Evolutionary conservation across 83 land plant species (phyloP).

Genomic region (Picea abies): DNA sequence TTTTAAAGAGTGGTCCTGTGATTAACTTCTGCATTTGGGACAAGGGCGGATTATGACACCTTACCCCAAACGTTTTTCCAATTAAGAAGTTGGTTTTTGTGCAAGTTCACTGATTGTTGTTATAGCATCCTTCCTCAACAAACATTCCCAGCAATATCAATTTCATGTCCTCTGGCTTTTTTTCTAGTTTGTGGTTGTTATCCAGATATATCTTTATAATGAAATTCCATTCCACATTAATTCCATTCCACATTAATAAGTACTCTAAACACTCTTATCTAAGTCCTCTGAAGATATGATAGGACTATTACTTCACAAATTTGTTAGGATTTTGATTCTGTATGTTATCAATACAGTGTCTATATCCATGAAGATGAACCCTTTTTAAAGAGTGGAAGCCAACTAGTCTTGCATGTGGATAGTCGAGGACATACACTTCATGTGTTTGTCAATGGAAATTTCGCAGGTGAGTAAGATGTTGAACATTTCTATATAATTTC

Average conservation of each 20-base stretch:
- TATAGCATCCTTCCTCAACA: too few species aligned
- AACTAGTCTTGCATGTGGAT: conserved; percentile 34
- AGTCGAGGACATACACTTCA: conserved; percentile 63
- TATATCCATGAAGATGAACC: conserved; percentile 23
- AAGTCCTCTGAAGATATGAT: too few species aligned
- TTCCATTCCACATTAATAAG: conserved; percentile 23
- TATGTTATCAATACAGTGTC: conserved; percentile 22
- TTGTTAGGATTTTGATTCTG: neutral
- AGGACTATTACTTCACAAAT: too few species aligned
- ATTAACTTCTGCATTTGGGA: too few species aligned
- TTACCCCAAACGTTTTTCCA: too few species aligned
- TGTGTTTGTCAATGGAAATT: conserved; percentile 63
- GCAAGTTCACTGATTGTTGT: neutral
- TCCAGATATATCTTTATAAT: too few species aligned
- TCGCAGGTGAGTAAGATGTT: conserved; percentile 30
- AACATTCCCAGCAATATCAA: too few species aligned
- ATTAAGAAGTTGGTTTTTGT: too few species aligned
- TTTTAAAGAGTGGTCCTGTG: conserved; percentile 12
- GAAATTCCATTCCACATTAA: conserved; percentile 23
- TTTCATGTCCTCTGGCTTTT: too few species aligned
- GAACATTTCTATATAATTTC: too few species aligned
- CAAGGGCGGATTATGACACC: too few species aligned
- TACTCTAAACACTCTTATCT: conserved; percentile 34
- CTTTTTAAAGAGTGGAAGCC: conserved; percentile 15
- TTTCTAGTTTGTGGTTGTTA: too few species aligned